These are phyloP conservation scores for Sarocladium oryzae DNA, from an alignment of 2,329 filamentous ascomycete species.

Conservation along the genomic window DNA sequence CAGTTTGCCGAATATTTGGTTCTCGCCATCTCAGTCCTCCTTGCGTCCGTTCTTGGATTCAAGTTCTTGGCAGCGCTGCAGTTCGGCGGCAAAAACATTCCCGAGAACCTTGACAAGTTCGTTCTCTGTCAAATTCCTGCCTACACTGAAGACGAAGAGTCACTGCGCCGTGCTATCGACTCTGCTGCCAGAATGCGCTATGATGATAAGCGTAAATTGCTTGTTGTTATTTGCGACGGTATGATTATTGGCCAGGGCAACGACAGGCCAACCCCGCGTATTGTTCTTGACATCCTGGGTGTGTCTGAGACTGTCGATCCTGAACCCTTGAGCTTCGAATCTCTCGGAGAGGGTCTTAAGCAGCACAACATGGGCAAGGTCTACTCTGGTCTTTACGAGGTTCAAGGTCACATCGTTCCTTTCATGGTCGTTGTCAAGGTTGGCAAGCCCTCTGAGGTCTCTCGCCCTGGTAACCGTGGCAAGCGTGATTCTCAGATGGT, in stretches of 20 bases:
- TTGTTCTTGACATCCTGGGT: constrained; percentile 93
- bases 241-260: constrained; percentile 99
- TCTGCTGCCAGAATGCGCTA: constrained; percentile 93
- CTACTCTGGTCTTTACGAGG: constrained; percentile 95
- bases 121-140: constrained; percentile 96
- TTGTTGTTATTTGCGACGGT: constrained; percentile 90
- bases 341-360: constrained; percentile 88
- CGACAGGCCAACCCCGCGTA: constrained; percentile 88
- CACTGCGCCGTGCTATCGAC: constrained; percentile 91
- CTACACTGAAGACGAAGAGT: constrained; percentile 98
- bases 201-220: constrained; percentile 94
- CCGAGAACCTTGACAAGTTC: constrained; percentile 97
- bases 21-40: constrained; percentile 72
- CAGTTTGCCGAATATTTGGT: constrained; percentile 86
- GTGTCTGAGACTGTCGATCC: constrained; percentile 92
- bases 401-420: constrained; percentile 95
- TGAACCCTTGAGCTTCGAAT: constrained; percentile 93
- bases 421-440: constrained; percentile 97
- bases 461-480: constrained; percentile 91
- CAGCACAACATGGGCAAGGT: constrained; percentile 99
- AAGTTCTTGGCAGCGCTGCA: constrained; percentile 97
- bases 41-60: constrained; percentile 80
- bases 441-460: constrained; percentile 94
- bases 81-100: constrained; percentile 83
- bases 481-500: constrained; percentile 99